Evolutionary conservation across 306 rosid species (phyloP).

Genomic region (Vigna trinervia): DNA sequence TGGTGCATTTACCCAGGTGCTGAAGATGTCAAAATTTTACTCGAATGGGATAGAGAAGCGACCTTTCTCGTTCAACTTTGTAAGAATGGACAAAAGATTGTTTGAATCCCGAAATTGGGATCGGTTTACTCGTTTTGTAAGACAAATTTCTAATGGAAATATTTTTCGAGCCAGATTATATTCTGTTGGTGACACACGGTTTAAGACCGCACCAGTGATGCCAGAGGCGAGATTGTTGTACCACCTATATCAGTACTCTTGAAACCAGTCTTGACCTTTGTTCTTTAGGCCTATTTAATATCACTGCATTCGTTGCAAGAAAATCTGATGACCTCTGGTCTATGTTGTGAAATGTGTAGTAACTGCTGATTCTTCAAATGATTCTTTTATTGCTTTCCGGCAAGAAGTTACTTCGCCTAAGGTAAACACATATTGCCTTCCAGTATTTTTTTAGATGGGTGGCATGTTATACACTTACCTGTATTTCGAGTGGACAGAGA

Average conservation of each 20-base stretch:
- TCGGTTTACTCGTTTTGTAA: conserved; percentile 83
- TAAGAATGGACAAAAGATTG: conserved; percentile 82
- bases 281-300: conserved; percentile 37
- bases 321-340: conserved; percentile 41
- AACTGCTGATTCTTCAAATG: conserved; percentile 51
- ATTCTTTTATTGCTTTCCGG: conserved; percentile 47
- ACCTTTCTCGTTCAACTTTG: conserved; percentile 80
- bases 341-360: conserved; percentile 57
- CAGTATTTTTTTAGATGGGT: conserved; percentile 57
- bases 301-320: conserved; percentile 41
- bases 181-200: conserved; percentile 51
- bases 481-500: conserved; percentile 32
- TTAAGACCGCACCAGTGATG: conserved; percentile 52
- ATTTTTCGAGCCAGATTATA: conserved; percentile 81
- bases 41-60: conserved; percentile 75
- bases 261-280: conserved; percentile 31
- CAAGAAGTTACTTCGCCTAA: conserved; percentile 44
- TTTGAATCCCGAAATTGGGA: conserved; percentile 75
- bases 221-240: conserved; percentile 61
- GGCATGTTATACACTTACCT: conserved; percentile 52
- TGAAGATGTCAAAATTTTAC: conserved; percentile 76
- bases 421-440: conserved; percentile 61
- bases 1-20: conserved; percentile 63
- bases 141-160: conserved; percentile 71
- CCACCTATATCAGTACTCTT: conserved; percentile 61